phyloP scores from a whole-genome alignment of 1,284 basidiomycete species.

The Boletus sp. region DNA sequence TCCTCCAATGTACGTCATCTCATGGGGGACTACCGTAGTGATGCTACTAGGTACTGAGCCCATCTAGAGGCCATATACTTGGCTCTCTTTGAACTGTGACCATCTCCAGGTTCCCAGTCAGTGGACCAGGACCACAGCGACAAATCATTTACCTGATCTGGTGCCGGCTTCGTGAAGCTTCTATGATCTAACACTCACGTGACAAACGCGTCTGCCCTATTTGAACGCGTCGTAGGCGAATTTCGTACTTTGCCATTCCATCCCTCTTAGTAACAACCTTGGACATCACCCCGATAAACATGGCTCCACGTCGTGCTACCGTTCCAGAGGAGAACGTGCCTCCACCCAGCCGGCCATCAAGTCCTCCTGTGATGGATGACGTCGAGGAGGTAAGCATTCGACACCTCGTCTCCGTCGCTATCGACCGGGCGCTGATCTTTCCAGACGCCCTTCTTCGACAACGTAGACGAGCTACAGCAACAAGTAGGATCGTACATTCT shows the following conservation, averaged over 20 bases:
- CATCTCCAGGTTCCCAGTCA: neutral
- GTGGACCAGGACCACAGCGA: neutral
- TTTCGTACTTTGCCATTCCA: neutral
- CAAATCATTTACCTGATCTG: neutral
- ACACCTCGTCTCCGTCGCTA: neutral
- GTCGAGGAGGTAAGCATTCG: constrained; percentile 44
- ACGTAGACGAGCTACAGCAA: constrained; percentile 86
- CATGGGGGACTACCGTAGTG: too few relatives aligned
- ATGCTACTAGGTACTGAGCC: too few relatives aligned
- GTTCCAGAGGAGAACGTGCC: constrained; percentile 35
- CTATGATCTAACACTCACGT: constrained; percentile 21
- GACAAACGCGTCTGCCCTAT: constrained; percentile 20
- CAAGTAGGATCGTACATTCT: constrained; percentile 57
- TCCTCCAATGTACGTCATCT: too few relatives aligned
- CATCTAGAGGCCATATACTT: neutral
- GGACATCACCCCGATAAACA: constrained; percentile 6
- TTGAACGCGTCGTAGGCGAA: neutral
- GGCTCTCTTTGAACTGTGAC: neutral
- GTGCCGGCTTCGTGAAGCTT: constrained; percentile 5
- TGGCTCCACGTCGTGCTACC: constrained; percentile 36
- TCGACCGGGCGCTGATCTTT: neutral
- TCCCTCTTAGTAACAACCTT: constrained; percentile 1
- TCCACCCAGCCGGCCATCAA: constrained; percentile 43
- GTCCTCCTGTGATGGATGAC: constrained; percentile 46
- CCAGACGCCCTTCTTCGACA: constrained; percentile 70